Evolutionary conservation across 164 flowering plant species (phyloP).

Genomic region (Macadamia tetraphylla): DNA sequence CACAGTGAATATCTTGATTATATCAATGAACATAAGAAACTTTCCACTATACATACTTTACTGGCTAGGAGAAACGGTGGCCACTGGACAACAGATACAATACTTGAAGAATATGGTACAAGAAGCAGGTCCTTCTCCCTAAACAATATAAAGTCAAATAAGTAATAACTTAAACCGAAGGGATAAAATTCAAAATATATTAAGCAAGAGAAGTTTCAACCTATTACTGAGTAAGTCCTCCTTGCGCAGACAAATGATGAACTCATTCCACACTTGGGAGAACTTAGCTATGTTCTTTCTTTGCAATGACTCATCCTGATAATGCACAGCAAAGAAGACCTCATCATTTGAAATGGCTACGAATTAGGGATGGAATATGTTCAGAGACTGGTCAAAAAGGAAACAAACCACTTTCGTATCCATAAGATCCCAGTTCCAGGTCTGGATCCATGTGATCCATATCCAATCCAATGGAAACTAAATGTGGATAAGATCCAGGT

Average conservation of each 20-base stretch:
- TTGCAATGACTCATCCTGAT: conserved; percentile 41
- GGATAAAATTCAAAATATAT: not conserved
- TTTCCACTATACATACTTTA: conserved; percentile 43
- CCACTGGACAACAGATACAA: conserved; percentile 80
- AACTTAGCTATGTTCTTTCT: conserved; percentile 61
- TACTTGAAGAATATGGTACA: conserved; percentile 67
- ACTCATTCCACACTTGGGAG: conserved; percentile 93
- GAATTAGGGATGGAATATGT: not conserved
- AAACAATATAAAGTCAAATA: conserved; percentile 12
- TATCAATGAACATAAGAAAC: not conserved
- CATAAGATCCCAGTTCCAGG: too few relatives aligned
- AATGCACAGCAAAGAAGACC: not conserved
- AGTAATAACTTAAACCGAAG: conserved; percentile 2
- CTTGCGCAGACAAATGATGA: conserved; percentile 62
- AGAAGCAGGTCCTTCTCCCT: conserved; percentile 86
- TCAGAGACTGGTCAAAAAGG: not conserved
- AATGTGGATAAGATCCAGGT: too few relatives aligned
- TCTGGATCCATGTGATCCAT: too few relatives aligned
- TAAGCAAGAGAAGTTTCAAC: conserved; percentile 31
- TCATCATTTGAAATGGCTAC: not conserved
- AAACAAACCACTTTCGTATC: too few relatives aligned
- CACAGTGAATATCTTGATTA: not conserved
- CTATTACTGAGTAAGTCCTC: conserved; percentile 83
- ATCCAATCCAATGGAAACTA: too few relatives aligned
- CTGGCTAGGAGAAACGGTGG: conserved; percentile 97